Percentiles rank a stretch among this genome's conserved stretches.
Conservation (phyloP, 129 eudicot species). For the Saussurea involucrata region DNA sequence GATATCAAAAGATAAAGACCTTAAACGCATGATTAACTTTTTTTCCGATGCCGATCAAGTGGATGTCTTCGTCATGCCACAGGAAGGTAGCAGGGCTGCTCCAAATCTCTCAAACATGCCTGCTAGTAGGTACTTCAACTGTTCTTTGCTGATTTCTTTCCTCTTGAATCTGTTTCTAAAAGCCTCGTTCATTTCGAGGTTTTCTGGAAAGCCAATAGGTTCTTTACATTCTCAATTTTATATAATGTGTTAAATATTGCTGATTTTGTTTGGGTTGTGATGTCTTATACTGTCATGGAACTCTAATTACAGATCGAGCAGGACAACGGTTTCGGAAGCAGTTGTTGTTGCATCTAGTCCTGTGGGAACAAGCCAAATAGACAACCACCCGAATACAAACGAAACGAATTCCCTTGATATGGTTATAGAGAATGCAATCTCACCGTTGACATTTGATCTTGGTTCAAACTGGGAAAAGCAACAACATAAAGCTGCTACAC, state of each 20-base stretch:
- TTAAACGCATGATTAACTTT: conserved; percentile 84
- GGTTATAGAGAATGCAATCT: conserved; percentile 13
- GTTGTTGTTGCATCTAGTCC: conserved; percentile 46
- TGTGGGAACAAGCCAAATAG: conserved; percentile 38
- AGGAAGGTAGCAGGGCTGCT: conserved; percentile 34
- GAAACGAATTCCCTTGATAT: conserved; percentile 26
- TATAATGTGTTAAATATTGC: neutral
- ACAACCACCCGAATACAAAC: conserved; percentile 28
- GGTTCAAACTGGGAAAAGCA: conserved; percentile 52
- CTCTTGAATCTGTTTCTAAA: neutral
- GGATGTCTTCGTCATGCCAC: conserved; percentile 69
- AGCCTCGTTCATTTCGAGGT: neutral
- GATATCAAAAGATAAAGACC: conserved; percentile 82
- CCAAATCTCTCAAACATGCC: conserved; percentile 53
- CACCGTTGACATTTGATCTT: conserved; percentile 23
- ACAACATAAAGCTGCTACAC: conserved; percentile 60
- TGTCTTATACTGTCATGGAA: neutral
- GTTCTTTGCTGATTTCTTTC: neutral
- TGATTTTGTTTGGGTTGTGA: neutral
- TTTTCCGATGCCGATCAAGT: conserved; percentile 61
- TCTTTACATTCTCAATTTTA: neutral
- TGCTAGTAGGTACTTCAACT: conserved; percentile 65
- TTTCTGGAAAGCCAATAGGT: neutral
- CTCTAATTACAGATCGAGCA: conserved; percentile 59
- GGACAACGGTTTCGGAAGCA: conserved; percentile 71